Evolutionary conservation across 805 yeast species (phyloP).

Genomic region (Ascoidea rubescens): DNA sequence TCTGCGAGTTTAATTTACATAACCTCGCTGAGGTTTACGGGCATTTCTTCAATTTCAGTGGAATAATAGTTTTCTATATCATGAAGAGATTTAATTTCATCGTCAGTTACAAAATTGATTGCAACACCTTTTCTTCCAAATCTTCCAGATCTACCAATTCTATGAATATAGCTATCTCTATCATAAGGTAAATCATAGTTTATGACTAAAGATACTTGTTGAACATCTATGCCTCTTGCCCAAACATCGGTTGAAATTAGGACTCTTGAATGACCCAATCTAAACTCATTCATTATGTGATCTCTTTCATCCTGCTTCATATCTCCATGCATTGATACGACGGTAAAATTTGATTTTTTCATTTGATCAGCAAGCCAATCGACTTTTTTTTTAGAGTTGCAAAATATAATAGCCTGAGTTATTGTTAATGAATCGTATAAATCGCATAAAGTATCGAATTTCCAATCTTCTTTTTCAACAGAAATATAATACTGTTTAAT

Average conservation of each 20-base stretch:
- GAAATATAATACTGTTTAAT: slow-evolving; percentile 84
- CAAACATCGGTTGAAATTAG: slow-evolving; percentile 92
- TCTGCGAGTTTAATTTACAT: not conserved
- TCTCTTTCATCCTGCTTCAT: slow-evolving; percentile 94
- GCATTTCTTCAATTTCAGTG: slow-evolving; percentile 66
- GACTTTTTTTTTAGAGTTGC: slow-evolving; percentile 93
- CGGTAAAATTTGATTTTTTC: slow-evolving; percentile 74
- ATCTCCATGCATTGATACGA: slow-evolving; percentile 94
- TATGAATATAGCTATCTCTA: slow-evolving; percentile 90
- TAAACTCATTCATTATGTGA: slow-evolving; percentile 87
- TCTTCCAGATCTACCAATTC: slow-evolving; percentile 97
- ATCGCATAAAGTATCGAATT: slow-evolving; percentile 89
- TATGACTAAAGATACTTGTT: slow-evolving; percentile 90
- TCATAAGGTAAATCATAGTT: slow-evolving; percentile 90
- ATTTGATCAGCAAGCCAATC: slow-evolving; percentile 78
- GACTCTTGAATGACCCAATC: slow-evolving; percentile 86
- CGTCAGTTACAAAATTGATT: slow-evolving; percentile 77
- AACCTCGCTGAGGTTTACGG: slow-evolving; percentile 22
- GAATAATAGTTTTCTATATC: slow-evolving; percentile 66
- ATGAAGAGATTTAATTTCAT: slow-evolving; percentile 60
- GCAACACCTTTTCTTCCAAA: slow-evolving; percentile 99
- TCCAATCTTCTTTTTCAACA: slow-evolving; percentile 87
- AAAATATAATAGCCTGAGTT: slow-evolving; percentile 95
- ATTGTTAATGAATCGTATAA: slow-evolving; percentile 88
- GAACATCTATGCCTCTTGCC: slow-evolving; percentile 98